Base-by-base conservation (phyloP, 2,329 filamentous ascomycete genomes). In the Monilinia laxa region DNA sequence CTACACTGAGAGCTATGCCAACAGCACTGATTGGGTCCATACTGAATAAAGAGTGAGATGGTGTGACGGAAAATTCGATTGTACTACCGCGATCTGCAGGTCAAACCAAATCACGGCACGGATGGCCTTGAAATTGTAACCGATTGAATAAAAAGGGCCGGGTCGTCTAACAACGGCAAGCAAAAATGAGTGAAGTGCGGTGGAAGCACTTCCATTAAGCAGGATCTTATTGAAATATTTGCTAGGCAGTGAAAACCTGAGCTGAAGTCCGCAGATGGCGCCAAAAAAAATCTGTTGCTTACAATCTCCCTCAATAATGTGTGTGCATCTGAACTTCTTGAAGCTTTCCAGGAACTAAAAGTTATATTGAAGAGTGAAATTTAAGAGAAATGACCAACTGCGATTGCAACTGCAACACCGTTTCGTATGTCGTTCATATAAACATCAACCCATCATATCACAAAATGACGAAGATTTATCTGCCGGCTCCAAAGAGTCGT, bases 1-100 rank as follows among this genome's bases (percentile, higher is more conserved):
- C 81, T 55, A 82, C 80, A 67, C 80, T 77, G 38, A 72, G 52
- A 23, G 70, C 71, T 52, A 73, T 70, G 25, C 73, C 71, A 31
- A 74, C 64, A 4, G 74, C 75, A 18, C 72, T 73, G n/a, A 76
- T 57, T 2, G 73, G 74, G 60, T 77, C 76, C 75, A 73, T 73
- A 47, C 47, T 67, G 35, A 28, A 40, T 18, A 62, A 47, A 28
- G 52, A 31, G 23, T 28, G 38, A 65, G 40, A 59, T 62, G 56
- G 58, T 52, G 49, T 40, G 47, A 16, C 38, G 51, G 25, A 42
- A 45, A 66, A 64, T 64, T 62, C 64, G 54, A 62, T 68, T 55
- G 68, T 64, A 52, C 62, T 45, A 65, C 42, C 45, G 54, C 53
- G 18, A 59, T 18, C 51, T 62, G 45, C 58, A 47, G 40, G 62